Evolutionary conservation across 2,329 filamentous ascomycete genomes (phyloP).

Genomic region (Ophiostoma sp.): DNA sequence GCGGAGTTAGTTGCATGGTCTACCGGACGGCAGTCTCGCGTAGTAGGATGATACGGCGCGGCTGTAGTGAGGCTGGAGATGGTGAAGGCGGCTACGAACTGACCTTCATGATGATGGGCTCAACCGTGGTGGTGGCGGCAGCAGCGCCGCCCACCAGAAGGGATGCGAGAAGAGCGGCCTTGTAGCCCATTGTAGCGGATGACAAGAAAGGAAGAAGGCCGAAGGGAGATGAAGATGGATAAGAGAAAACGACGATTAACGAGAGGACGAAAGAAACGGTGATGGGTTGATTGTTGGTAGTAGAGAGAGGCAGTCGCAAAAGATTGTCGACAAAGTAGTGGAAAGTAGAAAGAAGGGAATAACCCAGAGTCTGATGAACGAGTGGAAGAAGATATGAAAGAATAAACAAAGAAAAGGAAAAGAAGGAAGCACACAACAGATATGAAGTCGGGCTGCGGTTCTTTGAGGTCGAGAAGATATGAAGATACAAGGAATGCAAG

Average conservation of each 20-base stretch:
- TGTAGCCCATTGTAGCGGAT: conserved; percentile 28
- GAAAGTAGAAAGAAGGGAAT: conserved; percentile 19
- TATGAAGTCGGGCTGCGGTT: background rate
- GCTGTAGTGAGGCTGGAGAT: no score
- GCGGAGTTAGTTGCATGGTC: background rate
- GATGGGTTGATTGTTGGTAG: background rate
- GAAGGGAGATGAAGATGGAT: background rate
- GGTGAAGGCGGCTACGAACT: background rate
- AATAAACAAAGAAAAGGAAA: conserved; percentile 11
- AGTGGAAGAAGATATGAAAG: conserved; percentile 16
- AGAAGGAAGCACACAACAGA: conserved; percentile 15
- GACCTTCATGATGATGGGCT: conserved; percentile 66
- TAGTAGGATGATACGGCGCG: no score
- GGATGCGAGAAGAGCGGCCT: conserved; percentile 36
- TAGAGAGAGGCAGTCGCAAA: conserved; percentile 17
- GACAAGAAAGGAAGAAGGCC: background rate
- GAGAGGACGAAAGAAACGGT: background rate
- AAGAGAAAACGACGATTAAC: background rate
- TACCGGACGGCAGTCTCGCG: no score
- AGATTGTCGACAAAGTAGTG: conserved; percentile 12
- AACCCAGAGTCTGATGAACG: conserved; percentile 25
- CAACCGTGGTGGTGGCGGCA: conserved; percentile 38
- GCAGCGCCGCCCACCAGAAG: conserved; percentile 36
- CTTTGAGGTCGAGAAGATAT: conserved; percentile 6
- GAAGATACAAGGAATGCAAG: conserved; percentile 10